Evolutionary conservation across 2,329 filamentous ascomycete species (phyloP), one percentile per base, ranked within the genome.

Genomic region (Westerdykella ornata): DNA sequence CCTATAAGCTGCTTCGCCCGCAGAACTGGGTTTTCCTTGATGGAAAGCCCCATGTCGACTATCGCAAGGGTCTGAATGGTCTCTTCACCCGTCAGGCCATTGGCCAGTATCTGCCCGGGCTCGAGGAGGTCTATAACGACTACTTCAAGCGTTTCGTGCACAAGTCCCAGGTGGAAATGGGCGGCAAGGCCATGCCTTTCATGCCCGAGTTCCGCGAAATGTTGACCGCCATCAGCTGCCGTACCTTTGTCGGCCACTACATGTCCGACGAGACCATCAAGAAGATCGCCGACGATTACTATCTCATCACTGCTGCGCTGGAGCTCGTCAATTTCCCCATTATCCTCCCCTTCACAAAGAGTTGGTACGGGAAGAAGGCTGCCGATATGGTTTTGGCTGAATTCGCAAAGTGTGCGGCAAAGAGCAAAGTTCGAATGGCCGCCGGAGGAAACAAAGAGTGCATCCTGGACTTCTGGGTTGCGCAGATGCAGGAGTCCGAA

Each of bases 271-370:
- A 87, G 63, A 80, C 84, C 37, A 81, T 96, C 59, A 89, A 92
- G 77, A 88, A 85, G 73, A 90, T 97, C 49, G 84, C 89, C 46
- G 84, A 94, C 67, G 88, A 97, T 68, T 97, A 94, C 72, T 96
- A 94, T 69, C 79, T 89, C 52, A 94, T 96, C 63, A 96, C 90
- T 13, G 89, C 85, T 45, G 90, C 90, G 15, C 77, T 97, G 53
- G 90, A 97, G 68, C 77, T 96, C 35, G 90, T 97, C 73, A 97
- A 96, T 73, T 95, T 97, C 74, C 90, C 90, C 42, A 84, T 97
- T 68, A 95, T 96, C 64, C 69, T 97, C 26, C 89, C 89, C 28
- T 96, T 78, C 74, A 95, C 88, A 60, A 89, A 87, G 72, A 87
- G 88, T 2, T 97, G 88, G 88, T 92, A 94, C 61, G 90, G 90